Evolutionary conservation across 139 green algal genomes (phyloP).

Genomic region (Nannochloris sp.): DNA sequence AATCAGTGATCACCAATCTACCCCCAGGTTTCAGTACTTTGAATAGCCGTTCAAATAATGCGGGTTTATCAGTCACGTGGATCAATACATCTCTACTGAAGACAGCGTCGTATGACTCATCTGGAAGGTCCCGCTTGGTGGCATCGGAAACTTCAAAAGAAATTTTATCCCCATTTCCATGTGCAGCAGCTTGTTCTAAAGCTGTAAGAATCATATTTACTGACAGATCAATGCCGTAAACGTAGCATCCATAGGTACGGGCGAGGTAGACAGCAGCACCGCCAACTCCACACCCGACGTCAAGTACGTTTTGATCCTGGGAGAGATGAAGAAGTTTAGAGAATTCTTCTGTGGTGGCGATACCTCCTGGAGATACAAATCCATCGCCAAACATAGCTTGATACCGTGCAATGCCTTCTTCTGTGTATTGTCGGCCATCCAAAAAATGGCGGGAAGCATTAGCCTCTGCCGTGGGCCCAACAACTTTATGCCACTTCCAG

Average conservation of each 20-base stretch:
- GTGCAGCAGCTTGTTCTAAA: slow-evolving; percentile 43
- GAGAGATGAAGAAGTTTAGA: slow-evolving; percentile 46
- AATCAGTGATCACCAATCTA: slow-evolving; percentile 72
- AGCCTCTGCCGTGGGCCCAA: not conserved
- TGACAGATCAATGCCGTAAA: slow-evolving; percentile 76
- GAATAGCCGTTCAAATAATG: slow-evolving; percentile 52
- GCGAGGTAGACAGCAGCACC: slow-evolving; percentile 62
- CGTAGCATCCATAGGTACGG: slow-evolving; percentile 45
- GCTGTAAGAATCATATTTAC: slow-evolving; percentile 74
- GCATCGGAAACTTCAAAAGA: slow-evolving; percentile 77
- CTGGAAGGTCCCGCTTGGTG: slow-evolving; percentile 31
- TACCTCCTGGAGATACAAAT: slow-evolving; percentile 68
- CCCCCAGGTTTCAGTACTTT: slow-evolving; percentile 65
- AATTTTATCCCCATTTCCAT: slow-evolving; percentile 23
- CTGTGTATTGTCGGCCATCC: slow-evolving; percentile 61
- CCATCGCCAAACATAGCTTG: slow-evolving; percentile 70
- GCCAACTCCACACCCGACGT: slow-evolving; percentile 73
- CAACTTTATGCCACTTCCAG: slow-evolving; percentile 54
- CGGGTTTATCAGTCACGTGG: slow-evolving; percentile 73
- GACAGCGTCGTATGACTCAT: slow-evolving; percentile 56
- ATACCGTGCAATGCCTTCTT: slow-evolving; percentile 58
- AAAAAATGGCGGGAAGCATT: slow-evolving; percentile 53
- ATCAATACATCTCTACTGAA: slow-evolving; percentile 66
- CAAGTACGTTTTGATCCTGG: slow-evolving; percentile 56
- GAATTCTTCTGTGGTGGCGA: slow-evolving; percentile 49